Evolutionary conservation across 129 eudicot species (phyloP), one percentile per base, ranked within the genome.

Genomic region (Oenanthe sinensis): DNA sequence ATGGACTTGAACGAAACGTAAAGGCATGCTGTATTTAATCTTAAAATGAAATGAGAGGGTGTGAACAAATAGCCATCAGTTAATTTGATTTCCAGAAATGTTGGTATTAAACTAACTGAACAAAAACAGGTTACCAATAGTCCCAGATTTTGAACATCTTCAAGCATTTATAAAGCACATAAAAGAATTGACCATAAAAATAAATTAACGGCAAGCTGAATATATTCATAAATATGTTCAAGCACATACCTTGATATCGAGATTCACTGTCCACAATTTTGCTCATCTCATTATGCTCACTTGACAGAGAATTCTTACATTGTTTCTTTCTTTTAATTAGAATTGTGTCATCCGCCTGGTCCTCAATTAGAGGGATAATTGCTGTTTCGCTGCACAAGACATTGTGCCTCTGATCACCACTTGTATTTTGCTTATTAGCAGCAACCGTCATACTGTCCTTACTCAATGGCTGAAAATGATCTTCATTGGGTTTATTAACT

Each of bases 241-340:
- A 30, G 16, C n/a, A 44, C 40, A 43, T 67, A 78, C 81, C 81
- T 67, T 65, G 81, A 46, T 1, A 26, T 68, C 10, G 47, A 78
- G 75, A 78, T n/a, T 52, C 75, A 19, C 17, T 19, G 65, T 47
- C 43, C 16, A 78, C 49, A 44, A 43, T 72, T 72, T 42, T 72
- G 33, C 37, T 72, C 8, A 11, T 43, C 46, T 72, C 50, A 19
- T 22, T 26, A 19, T 43, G 76, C 46, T 12, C 52, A 12, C 26
- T 28, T 45, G 75, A 44, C 33, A 78, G 16, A 62, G 70, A 15
- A 42, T 60, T 44, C 13, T 16, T 5, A 30, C 0, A 2, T 9
- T 13, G 13, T 37, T 58, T 30, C n/a, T 0, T 20, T 26, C 60
- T 24, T 16, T 62, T 60, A 15, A 4, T 14, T 15, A 11, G 17